These are phyloP conservation scores for Lactarius hatsudake DNA, from an alignment of 768 basidiomycete genomes.

Conservation along the genomic window DNA sequence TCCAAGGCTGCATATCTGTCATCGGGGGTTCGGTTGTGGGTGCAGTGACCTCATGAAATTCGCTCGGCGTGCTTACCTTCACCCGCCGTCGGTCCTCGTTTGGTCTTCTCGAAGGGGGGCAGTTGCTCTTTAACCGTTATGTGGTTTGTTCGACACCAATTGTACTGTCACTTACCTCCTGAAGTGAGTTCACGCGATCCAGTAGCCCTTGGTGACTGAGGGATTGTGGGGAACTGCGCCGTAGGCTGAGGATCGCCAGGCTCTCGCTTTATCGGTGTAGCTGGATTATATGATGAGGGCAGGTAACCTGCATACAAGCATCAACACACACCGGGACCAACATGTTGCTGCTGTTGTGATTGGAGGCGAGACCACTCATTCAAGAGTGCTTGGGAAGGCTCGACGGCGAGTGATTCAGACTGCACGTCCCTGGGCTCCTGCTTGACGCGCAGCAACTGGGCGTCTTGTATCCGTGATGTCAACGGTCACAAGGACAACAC, in stretches of 20 bases:
- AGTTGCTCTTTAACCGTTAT: slow-evolving; percentile 1
- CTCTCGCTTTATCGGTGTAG: not conserved
- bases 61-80: slow-evolving; percentile 9
- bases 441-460: slow-evolving; percentile 8
- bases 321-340: not conserved
- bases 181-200: not conserved
- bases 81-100: not conserved
- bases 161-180: slow-evolving; percentile 12
- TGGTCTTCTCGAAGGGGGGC: slow-evolving; percentile 9
- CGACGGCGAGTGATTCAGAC: not conserved
- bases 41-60: not conserved
- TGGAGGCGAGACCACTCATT: slow-evolving; percentile 15
- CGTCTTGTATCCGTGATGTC: slow-evolving; percentile 7
- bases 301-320: not conserved
- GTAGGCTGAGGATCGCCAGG: not conserved
- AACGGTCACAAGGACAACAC: not conserved
- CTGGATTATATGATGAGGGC: not conserved
- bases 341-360: not conserved
- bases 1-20: slow-evolving; percentile 15
- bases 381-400: slow-evolving; percentile 10
- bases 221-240: not conserved
- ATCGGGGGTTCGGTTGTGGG: not conserved
- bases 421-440: slow-evolving; percentile 4
- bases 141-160: not conserved
- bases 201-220: slow-evolving; percentile 6